Evolutionary conservation across 306 rosid species (phyloP), one percentile per base, ranked within the genome.

Genomic region (Rubus parviflorus): DNA sequence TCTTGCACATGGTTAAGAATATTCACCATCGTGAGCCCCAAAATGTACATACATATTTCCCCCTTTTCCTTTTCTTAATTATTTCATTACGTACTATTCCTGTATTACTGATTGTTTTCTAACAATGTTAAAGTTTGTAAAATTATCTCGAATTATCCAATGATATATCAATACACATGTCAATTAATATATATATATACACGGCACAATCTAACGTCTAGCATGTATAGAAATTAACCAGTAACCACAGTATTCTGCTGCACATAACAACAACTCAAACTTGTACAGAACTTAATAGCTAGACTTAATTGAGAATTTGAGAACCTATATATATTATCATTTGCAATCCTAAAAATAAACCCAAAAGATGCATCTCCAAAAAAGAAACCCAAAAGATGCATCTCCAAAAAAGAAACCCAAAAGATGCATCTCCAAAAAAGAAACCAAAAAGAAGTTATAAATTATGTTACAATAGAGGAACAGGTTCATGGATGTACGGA

Each of bases 1-100:
- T 73, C 41, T 53, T 73, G 67, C 77, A 73, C 77, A 73, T 73
- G 67, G 42, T 22, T 23, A 23, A 22, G 38, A 58, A 51, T 38
- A 40, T 54, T 72, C 65, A 54, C 65, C 76, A 72, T 72, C 49
- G 40, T 13, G 51, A n/a, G 4, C 15, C 49, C 64, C 49, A 17
- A 72, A 52, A 38, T 37, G 67, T n/a, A n/a, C n/a, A n/a, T 23
- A 14, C 42, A 5, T 54, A 22, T 53, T 57, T 30, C 20, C 35
- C 48, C 40, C 13, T 58, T 11, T 23, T 9, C 7, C 13, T 11
- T 1, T 23, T 8, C 4, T 11, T 11, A 19, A 25, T 25, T 23
- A 11, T 23, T 58, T 56, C 35, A 20, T 54, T 20, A 7, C 11
- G 8, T 43, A 43, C 47, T 43, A 43, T 43, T 6, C 47, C 1